Evolutionary conservation across 768 basidiomycete genomes (phyloP).

Genomic region (Leucocoprinus sp.): DNA sequence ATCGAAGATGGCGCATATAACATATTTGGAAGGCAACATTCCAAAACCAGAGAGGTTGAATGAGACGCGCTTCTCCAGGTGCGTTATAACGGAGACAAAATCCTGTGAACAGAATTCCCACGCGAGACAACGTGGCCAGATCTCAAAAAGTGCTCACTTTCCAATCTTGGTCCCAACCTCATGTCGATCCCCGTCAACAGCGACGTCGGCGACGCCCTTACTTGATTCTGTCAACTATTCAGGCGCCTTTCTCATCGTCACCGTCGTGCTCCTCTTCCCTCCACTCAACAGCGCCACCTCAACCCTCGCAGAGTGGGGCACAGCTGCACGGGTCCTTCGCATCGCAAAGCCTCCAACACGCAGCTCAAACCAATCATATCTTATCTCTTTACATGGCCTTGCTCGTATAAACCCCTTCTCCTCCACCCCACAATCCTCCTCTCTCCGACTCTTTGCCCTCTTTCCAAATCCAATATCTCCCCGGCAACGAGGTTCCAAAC

Average conservation of each 20-base stretch:
- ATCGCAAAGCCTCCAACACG: constrained; percentile 55
- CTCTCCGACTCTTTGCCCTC: constrained; percentile 24
- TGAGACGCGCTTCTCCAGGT: too few species aligned
- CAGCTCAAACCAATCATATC: constrained; percentile 50
- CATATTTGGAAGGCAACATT: too few species aligned
- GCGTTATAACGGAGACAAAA: too few species aligned
- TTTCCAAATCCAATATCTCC: constrained; percentile 42
- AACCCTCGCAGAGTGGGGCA: constrained; percentile 45
- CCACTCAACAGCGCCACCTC: constrained; percentile 12
- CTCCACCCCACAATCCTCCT: constrained; percentile 20
- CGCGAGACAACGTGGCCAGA: too few species aligned
- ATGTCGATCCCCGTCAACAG: constrained; percentile 55
- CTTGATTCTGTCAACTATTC: constrained; percentile 61
- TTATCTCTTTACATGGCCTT: constrained; percentile 67
- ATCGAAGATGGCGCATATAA: too few species aligned
- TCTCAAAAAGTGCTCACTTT: too few species aligned
- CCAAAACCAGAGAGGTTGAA: too few species aligned
- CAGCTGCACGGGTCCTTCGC: constrained; percentile 63
- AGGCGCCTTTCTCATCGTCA: constrained; percentile 61
- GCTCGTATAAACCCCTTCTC: constrained; percentile 50
- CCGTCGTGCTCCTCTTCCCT: constrained; percentile 47
- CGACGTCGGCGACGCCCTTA: constrained; percentile 54
- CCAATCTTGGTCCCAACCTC: constrained; percentile 75
- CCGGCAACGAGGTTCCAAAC: constrained; percentile 38
- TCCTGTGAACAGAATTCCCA: too few species aligned